phyloP scores from a whole-genome alignment of 2,329 filamentous ascomycete genomes.

The Spiromastix sp. region DNA sequence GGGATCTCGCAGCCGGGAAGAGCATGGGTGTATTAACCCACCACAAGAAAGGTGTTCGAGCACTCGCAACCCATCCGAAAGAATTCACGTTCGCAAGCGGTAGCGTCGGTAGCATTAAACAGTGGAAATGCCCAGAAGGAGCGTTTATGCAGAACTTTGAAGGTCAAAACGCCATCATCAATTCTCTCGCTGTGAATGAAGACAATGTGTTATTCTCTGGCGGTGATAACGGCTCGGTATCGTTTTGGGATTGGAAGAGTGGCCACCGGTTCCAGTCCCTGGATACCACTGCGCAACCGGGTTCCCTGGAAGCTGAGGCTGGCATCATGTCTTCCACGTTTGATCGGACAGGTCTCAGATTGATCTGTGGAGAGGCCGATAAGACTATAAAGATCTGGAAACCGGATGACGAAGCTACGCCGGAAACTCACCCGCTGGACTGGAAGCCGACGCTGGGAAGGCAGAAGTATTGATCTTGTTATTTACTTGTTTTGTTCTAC shows the following conservation, averaged over 20 bases:
- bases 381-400: conserved; percentile 99
- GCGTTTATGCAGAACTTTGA: conserved; percentile 99
- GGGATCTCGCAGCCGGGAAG: conserved; percentile 94
- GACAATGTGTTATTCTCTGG: conserved; percentile 93
- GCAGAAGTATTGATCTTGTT: conserved; percentile 55
- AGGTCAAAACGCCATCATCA: conserved; percentile 93
- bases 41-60: conserved; percentile 93
- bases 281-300: conserved; percentile 87
- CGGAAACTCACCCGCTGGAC: conserved; percentile 80
- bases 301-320: conserved; percentile 84
- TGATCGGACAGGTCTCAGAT: conserved; percentile 73
- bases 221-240: conserved; percentile 90
- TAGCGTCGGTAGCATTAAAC: conserved; percentile 90
- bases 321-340: conserved; percentile 93
- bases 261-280: conserved; percentile 83
- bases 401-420: conserved; percentile 80
- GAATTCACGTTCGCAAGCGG: conserved; percentile 96
- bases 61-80: conserved; percentile 71
- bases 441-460: conserved; percentile 78
- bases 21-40: conserved; percentile 93
- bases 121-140: conserved; percentile 97
- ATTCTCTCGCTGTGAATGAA: conserved; percentile 84
- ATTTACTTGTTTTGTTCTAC: too few species aligned
- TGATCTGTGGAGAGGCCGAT: conserved; percentile 92
- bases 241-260: conserved; percentile 98